Evolutionary conservation across 768 basidiomycete species (phyloP), one percentile per base, ranked within the genome.

Genomic region (Dentipellis fragilis): DNA sequence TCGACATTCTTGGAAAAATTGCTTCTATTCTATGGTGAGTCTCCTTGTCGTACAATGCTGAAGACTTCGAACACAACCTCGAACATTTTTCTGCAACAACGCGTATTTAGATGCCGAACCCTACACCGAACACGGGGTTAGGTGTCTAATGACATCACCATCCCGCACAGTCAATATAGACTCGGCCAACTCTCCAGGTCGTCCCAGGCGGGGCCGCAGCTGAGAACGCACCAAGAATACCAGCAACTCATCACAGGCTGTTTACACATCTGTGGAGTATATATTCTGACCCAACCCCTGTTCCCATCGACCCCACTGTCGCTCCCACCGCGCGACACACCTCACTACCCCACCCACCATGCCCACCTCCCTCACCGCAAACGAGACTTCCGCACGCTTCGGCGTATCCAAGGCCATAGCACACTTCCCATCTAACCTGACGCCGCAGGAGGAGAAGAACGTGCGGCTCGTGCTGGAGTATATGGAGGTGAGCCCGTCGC

Each of bases 391-490:
- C 42, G 19, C n/a, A 9, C 42, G 42, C 17, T 19, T 45, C 42
- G 42, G 42, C n/a, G 42, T 45, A 7, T 45, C 42, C n/a, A 45
- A 45, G 42, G 42, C n/a, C 9, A 60, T 60, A 45, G 54, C 54
- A 10, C 57, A 57, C 49, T 57, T 60, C 50, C 59, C 59, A 1
- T 52, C 59, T 6, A 46, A 29, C 14, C 49, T 60, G n/a, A 57
- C 59, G 7, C 22, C 40, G 4, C 42, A 57, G 47, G 59, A 60
- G 39, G 56, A 58, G 54, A 35, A 22, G 39, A 55, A 61, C 40
- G 55, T 61, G 16, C 55, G 51, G 54, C 45, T 56, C 21, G 59
- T 61, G 12, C 47, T 58, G n/a, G 57, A 58, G 40, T 61, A 61
- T 35, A 61, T 61, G 57, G 59, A 60, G 56, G 59, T 59, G 23